These are phyloP conservation scores for Paecilomyces variotii DNA, from an alignment of 2,329 filamentous ascomycete species.

Conservation along the genomic window DNA sequence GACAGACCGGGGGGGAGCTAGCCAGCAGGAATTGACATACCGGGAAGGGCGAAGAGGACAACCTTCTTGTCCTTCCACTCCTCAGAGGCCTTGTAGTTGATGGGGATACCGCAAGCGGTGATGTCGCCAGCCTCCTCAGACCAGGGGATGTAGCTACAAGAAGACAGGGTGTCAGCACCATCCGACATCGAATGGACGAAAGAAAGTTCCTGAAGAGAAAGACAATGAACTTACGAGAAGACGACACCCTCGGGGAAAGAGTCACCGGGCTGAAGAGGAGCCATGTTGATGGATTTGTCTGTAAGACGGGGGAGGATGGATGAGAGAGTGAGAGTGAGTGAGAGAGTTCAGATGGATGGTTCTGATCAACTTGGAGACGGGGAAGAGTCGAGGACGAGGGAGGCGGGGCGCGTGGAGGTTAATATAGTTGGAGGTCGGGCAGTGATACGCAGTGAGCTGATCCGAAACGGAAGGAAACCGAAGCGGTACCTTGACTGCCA, in stretches of 20 bases:
- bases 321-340: conserved; percentile 5
- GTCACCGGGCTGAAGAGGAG: conserved; percentile 71
- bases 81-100: conserved; percentile 71
- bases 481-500: conserved; percentile 24
- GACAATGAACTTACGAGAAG: conserved; percentile 54
- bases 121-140: conserved; percentile 60
- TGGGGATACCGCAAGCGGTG: conserved; percentile 68
- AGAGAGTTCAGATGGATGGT: conserved; percentile 5
- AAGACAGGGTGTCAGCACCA: not conserved
- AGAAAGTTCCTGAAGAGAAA: not conserved
- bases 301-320: not conserved
- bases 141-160: conserved; percentile 65
- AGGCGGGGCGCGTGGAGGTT: conserved; percentile 11
- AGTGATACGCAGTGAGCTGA: conserved; percentile 20
- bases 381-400: conserved; percentile 5
- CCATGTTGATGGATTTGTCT: conserved; percentile 36
- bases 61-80: conserved; percentile 66
- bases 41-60: conserved; percentile 63
- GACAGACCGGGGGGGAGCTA: not conserved
- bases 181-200: not conserved
- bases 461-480: conserved; percentile 29
- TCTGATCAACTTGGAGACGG: conserved; percentile 5
- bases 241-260: conserved; percentile 70
- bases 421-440: conserved; percentile 10
- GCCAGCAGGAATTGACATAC: conserved; percentile 23